Evolutionary conservation across 805 yeast species (phyloP).

Genomic region (Torulaspora delbrueckii): DNA sequence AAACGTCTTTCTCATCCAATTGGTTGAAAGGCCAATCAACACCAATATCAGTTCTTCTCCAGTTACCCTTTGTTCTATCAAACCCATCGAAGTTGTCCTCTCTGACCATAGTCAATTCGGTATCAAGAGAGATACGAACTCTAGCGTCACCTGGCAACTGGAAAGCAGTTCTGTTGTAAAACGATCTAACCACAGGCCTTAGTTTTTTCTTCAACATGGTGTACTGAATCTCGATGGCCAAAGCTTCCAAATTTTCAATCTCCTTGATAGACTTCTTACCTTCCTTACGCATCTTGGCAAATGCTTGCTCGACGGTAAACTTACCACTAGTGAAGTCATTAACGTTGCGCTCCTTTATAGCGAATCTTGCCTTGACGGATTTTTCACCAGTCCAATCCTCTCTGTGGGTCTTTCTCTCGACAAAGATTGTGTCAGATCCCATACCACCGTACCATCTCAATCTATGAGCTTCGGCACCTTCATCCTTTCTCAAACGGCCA

Average conservation of each 20-base stretch:
- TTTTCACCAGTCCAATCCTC: slow-evolving; percentile 99
- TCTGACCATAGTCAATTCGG: slow-evolving; percentile 94
- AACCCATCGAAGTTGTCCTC: slow-evolving; percentile 94
- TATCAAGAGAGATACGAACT: slow-evolving; percentile 95
- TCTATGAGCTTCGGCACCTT: slow-evolving; percentile 98
- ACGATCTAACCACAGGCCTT: slow-evolving; percentile 93
- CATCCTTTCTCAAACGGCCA: slow-evolving; percentile 92
- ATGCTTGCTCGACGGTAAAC: slow-evolving; percentile 82
- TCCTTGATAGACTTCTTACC: slow-evolving; percentile 85
- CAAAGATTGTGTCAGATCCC: slow-evolving; percentile 86
- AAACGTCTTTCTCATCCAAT: slow-evolving; percentile 76
- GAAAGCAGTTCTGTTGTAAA: slow-evolving; percentile 97
- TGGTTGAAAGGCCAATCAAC: slow-evolving; percentile 93
- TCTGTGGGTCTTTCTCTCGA: slow-evolving; percentile 96
- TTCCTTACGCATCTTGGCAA: slow-evolving; percentile 87
- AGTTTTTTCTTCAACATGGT: slow-evolving; percentile 74
- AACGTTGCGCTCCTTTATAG: slow-evolving; percentile 84
- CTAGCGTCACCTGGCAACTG: slow-evolving; percentile 99
- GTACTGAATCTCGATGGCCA: slow-evolving; percentile 92
- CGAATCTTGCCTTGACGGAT: slow-evolving; percentile 96
- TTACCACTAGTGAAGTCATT: slow-evolving; percentile 80
- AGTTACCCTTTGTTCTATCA: slow-evolving; percentile 84
- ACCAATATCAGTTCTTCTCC: slow-evolving; percentile 99
- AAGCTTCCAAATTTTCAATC: slow-evolving; percentile 84
- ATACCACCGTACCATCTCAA: slow-evolving; percentile 99